Percentiles rank a stretch among this genome's conserved stretches.
phyloP scores from a whole-genome alignment of 140 eudicot genomes.

The Artemisia princeps region DNA sequence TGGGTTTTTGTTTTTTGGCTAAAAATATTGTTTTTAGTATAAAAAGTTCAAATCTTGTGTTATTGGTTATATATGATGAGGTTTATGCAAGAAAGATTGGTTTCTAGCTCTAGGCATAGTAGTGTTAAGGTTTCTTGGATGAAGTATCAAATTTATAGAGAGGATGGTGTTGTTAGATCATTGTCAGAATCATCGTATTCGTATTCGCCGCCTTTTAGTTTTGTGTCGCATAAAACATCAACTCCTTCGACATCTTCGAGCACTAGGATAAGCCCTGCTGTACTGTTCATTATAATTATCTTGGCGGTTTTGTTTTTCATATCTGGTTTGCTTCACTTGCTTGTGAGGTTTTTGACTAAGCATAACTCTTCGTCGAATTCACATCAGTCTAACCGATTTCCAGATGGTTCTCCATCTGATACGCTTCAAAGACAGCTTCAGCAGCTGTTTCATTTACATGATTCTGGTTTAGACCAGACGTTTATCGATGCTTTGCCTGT shows the following conservation, averaged over 20 bases:
- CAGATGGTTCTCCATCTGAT: slow-evolving; percentile 58
- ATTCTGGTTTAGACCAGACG: slow-evolving; percentile 91
- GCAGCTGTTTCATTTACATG: slow-evolving; percentile 74
- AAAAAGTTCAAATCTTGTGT: not conserved
- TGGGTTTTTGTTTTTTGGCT: slow-evolving; percentile 28
- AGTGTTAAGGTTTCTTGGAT: slow-evolving; percentile 69
- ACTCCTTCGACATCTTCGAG: slow-evolving; percentile 51
- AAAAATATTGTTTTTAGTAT: slow-evolving; percentile 10
- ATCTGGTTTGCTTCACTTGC: slow-evolving; percentile 87
- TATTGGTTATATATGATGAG: slow-evolving; percentile 37
- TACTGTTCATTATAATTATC: slow-evolving; percentile 71
- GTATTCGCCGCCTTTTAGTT: slow-evolving; percentile 36
- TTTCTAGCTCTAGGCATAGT: slow-evolving; percentile 43
- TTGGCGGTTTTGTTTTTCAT: slow-evolving; percentile 83
- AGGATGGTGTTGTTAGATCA: slow-evolving; percentile 41
- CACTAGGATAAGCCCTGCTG: slow-evolving; percentile 69
- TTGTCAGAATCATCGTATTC: slow-evolving; percentile 22
- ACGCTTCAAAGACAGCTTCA: slow-evolving; percentile 86
- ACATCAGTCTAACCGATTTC: slow-evolving; percentile 48
- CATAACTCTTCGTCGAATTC: slow-evolving; percentile 51
- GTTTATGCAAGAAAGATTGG: slow-evolving; percentile 35
- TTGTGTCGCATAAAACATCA: slow-evolving; percentile 33
- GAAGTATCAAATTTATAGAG: slow-evolving; percentile 46
- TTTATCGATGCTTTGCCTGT: slow-evolving; percentile 87
- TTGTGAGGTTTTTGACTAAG: slow-evolving; percentile 68